These are phyloP conservation scores for Aspergillus indologenus DNA, from an alignment of 495 filamentous ascomycete species.

Conservation along the genomic window DNA sequence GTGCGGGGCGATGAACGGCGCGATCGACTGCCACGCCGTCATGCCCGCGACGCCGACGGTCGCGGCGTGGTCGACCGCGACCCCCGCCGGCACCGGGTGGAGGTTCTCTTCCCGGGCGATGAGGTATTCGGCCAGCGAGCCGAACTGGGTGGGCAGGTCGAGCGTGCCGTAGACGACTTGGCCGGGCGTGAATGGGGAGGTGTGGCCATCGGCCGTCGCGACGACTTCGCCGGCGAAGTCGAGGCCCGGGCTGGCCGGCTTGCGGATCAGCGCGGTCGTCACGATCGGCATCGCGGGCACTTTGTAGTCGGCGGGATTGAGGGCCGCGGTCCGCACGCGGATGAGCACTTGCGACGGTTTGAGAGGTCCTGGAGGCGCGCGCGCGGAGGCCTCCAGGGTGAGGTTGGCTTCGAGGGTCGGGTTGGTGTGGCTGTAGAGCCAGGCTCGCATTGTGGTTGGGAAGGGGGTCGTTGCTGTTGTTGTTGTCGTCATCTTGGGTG, in stretches of 20 bases:
- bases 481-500: neutral
- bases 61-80: slow-evolving; percentile 49
- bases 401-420: slow-evolving; percentile 58
- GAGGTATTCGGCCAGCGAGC: slow-evolving; percentile 55
- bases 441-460: slow-evolving; percentile 56
- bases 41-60: slow-evolving; percentile 53
- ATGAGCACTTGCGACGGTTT: slow-evolving; percentile 51
- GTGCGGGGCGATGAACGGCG: slow-evolving; percentile 44
- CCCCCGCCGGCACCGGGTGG: slow-evolving; percentile 46
- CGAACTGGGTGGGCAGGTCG: slow-evolving; percentile 40
- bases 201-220: slow-evolving; percentile 30
- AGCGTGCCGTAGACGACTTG: slow-evolving; percentile 56
- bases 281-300: slow-evolving; percentile 51
- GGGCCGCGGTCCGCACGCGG: slow-evolving; percentile 48
- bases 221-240: slow-evolving; percentile 64
- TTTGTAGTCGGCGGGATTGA: slow-evolving; percentile 76
- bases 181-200: slow-evolving; percentile 41
- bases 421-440: slow-evolving; percentile 53
- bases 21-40: slow-evolving; percentile 58
- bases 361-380: slow-evolving; percentile 37
- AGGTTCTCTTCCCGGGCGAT: slow-evolving; percentile 19
- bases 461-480: slow-evolving; percentile 13
- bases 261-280: slow-evolving; percentile 37
- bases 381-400: slow-evolving; percentile 41
- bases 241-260: slow-evolving; percentile 55